Conservation (phyloP, 75 land plant species). For the Selaginella moellendorffii region DNA sequence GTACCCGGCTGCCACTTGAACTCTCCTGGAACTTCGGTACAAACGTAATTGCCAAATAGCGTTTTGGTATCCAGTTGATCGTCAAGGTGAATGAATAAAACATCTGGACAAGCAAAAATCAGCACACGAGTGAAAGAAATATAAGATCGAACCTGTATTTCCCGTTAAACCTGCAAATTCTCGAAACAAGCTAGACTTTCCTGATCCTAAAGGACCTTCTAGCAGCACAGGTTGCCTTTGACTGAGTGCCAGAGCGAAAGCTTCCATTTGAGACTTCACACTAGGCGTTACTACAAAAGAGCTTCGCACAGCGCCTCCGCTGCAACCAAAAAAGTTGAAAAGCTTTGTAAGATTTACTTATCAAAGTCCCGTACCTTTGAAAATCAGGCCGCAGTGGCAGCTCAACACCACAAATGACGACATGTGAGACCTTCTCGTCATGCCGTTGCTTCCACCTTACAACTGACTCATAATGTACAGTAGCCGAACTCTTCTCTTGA, state of each 20-base stretch:
- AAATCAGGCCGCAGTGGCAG: constrained; percentile 17
- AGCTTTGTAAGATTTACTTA: no score
- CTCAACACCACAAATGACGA: constrained; percentile 32
- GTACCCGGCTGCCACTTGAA: constrained; percentile 99
- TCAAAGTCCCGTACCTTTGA: background rate
- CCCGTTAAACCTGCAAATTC: constrained; percentile 45
- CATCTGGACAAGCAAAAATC: constrained; percentile 23
- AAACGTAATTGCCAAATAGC: constrained; percentile 72
- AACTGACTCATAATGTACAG: background rate
- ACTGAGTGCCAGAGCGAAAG: constrained; percentile 49
- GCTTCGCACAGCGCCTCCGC: background rate
- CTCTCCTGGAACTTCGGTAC: constrained; percentile 83
- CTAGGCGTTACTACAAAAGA: constrained; percentile 9
- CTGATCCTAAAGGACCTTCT: constrained; percentile 75
- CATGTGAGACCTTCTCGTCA: constrained; percentile 10
- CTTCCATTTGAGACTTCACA: constrained; percentile 50
- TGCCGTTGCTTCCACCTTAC: constrained; percentile 14
- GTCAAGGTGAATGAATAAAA: constrained; percentile 79
- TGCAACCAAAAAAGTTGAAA: no score
- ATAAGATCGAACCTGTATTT: constrained; percentile 35
- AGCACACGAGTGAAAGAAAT: no score
- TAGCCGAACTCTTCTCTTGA: background rate
- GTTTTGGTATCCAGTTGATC: constrained; percentile 90
- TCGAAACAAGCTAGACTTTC: constrained; percentile 69
- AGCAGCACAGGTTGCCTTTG: constrained; percentile 84